phyloP scores from a whole-genome alignment of 1,284 basidiomycete genomes.

The Puccinia polysora region DNA sequence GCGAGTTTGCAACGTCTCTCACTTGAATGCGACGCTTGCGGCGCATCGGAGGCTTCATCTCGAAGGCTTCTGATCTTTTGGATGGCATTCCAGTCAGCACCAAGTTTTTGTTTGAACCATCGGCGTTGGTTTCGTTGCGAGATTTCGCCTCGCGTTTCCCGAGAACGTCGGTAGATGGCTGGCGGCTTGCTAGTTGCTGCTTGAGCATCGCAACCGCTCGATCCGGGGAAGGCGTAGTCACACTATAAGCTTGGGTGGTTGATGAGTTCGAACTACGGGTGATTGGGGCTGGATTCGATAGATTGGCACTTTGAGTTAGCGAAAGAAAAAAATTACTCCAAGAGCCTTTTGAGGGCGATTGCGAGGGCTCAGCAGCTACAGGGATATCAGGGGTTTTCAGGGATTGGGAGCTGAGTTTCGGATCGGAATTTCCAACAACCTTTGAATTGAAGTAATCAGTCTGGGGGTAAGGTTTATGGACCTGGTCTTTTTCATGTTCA shows the following conservation, averaged over 20 bases:
- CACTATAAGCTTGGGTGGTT: background rate
- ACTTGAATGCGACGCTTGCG: background rate
- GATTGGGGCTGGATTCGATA: constrained; percentile 4
- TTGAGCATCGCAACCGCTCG: constrained; percentile 34
- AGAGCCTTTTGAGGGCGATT: constrained; percentile 36
- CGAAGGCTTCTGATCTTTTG: background rate
- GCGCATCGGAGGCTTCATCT: background rate
- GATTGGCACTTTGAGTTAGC: constrained; percentile 18
- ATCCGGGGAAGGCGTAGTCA: constrained; percentile 23
- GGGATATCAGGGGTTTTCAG: constrained; percentile 9
- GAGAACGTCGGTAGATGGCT: background rate
- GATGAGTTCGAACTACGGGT: constrained; percentile 5
- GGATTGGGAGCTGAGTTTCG: background rate
- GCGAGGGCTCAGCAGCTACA: constrained; percentile 9
- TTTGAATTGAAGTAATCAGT: constrained; percentile 41
- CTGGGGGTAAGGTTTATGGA: background rate
- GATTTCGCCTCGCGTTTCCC: background rate
- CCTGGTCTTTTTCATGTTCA: background rate
- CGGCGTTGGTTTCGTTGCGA: background rate
- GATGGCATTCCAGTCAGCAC: background rate
- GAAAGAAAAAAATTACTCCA: constrained; percentile 41
- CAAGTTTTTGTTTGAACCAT: background rate
- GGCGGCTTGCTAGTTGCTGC: constrained; percentile 18
- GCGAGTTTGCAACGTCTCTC: background rate
- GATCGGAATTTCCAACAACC: background rate